phyloP scores from a whole-genome alignment of 768 basidiomycete genomes.

The Trametes punicea region DNA sequence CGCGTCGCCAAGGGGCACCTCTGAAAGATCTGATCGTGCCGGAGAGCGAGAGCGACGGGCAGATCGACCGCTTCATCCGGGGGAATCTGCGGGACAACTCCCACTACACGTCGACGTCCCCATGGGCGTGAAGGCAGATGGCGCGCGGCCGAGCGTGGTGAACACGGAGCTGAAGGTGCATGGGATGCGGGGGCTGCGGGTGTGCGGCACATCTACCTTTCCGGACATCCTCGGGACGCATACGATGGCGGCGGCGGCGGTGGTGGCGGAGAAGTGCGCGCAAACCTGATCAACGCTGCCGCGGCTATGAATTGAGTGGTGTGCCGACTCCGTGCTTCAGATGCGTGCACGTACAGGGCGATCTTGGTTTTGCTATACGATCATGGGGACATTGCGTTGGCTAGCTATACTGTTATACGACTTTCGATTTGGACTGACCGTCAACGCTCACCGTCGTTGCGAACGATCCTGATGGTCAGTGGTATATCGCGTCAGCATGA shows the following conservation, averaged over 20 bases:
- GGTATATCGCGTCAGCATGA: too few species aligned
- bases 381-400: too few species aligned
- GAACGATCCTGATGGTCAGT: too few species aligned
- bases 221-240: constrained; percentile 33
- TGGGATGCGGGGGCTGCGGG: constrained; percentile 40
- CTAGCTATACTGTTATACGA: too few species aligned
- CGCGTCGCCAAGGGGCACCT: constrained; percentile 21
- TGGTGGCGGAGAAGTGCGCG: constrained; percentile 40
- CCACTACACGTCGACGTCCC: constrained; percentile 35
- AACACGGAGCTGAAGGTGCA: constrained; percentile 41
- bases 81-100: constrained; percentile 10
- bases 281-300: constrained; percentile 29
- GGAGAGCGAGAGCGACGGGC: constrained; percentile 11
- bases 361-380: too few species aligned
- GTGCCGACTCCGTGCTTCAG: too few species aligned
- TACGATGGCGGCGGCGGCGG: constrained; percentile 33
- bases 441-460: too few species aligned
- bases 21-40: constrained; percentile 13
- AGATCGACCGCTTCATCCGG: constrained; percentile 19
- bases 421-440: too few species aligned
- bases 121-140: constrained; percentile 30
- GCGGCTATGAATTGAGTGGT: background rate
- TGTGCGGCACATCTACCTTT: constrained; percentile 23
- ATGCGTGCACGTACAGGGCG: too few species aligned
- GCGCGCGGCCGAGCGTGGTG: constrained; percentile 37